Evolutionary conservation across 352 stramenopile genomes (phyloP).

Genomic region (Phytopythium mirpurense): DNA sequence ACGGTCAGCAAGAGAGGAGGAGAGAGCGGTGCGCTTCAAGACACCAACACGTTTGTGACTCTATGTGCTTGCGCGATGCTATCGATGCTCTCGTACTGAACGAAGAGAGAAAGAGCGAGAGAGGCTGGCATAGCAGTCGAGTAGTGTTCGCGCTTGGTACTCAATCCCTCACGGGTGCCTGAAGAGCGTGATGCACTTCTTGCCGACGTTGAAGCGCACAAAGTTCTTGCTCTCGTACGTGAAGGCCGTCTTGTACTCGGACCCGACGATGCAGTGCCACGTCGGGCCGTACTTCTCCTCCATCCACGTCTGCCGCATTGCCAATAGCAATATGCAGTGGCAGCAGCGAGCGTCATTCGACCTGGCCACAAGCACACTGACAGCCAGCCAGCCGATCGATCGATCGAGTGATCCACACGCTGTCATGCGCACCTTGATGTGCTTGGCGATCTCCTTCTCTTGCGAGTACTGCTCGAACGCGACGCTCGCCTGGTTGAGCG

Average conservation of each 20-base stretch:
- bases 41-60: conserved; percentile 6
- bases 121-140: not conserved
- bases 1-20: too few relatives aligned
- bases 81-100: too few relatives aligned
- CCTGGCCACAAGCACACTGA: too few relatives aligned
- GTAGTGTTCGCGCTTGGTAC: too few relatives aligned
- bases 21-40: not conserved
- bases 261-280: conserved; percentile 77
- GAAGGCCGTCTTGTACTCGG: conserved; percentile 71
- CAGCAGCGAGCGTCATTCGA: too few relatives aligned
- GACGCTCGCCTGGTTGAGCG: conserved; percentile 51
- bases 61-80: not conserved
- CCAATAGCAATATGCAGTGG: too few relatives aligned
- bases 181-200: conserved; percentile 84
- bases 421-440: conserved; percentile 47
- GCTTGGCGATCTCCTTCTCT: conserved; percentile 77
- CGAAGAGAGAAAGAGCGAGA: too few relatives aligned
- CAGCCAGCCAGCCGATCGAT: too few relatives aligned
- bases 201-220: conserved; percentile 78
- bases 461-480: conserved; percentile 74
- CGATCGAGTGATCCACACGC: too few relatives aligned
- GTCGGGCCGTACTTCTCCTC: conserved; percentile 62
- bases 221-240: conserved; percentile 85
- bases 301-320: conserved; percentile 49
- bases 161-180: too few relatives aligned